Percentiles rank a stretch among this genome's conserved stretches.
phyloP scores from a whole-genome alignment of 2,329 filamentous ascomycete species.

The Elsinoe australis region DNA sequence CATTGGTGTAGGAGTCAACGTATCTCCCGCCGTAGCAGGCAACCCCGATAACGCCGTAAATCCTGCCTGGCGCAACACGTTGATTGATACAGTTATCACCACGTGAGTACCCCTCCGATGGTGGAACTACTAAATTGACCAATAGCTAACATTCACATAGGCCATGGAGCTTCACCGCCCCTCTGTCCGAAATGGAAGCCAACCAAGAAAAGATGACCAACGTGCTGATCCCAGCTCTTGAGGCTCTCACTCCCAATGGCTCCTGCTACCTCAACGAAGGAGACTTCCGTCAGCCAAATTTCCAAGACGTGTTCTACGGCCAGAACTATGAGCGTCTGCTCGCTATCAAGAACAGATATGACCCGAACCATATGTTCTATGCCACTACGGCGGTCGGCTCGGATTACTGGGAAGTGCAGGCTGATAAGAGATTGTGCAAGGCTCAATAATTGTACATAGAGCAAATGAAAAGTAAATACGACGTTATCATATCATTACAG shows the following conservation, averaged over 20 bases:
- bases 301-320: slow-evolving; percentile 19
- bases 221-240: slow-evolving; percentile 22
- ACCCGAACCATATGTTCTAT: slow-evolving; percentile 19
- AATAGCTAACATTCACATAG: too few relatives aligned
- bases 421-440: not conserved
- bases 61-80: slow-evolving; percentile 33
- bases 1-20: slow-evolving; percentile 35
- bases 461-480: too few relatives aligned
- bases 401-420: not conserved
- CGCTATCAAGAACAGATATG: slow-evolving; percentile 20
- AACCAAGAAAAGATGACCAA: slow-evolving; percentile 35
- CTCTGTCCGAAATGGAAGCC: slow-evolving; percentile 31
- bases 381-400: slow-evolving; percentile 15
- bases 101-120: slow-evolving; percentile 1
- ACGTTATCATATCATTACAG: too few relatives aligned
- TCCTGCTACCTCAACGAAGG: slow-evolving; percentile 38
- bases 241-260: slow-evolving; percentile 30
- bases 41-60: slow-evolving; percentile 35
- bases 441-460: not conserved
- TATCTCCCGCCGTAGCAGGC: slow-evolving; percentile 30
- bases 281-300: slow-evolving; percentile 13
- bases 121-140: not conserved
- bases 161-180: slow-evolving; percentile 34
- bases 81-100: slow-evolving; percentile 24
- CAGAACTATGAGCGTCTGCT: slow-evolving; percentile 17